Evolutionary conservation across 306 rosid genomes (phyloP).

Genomic region (Acacia melanoxylon): DNA sequence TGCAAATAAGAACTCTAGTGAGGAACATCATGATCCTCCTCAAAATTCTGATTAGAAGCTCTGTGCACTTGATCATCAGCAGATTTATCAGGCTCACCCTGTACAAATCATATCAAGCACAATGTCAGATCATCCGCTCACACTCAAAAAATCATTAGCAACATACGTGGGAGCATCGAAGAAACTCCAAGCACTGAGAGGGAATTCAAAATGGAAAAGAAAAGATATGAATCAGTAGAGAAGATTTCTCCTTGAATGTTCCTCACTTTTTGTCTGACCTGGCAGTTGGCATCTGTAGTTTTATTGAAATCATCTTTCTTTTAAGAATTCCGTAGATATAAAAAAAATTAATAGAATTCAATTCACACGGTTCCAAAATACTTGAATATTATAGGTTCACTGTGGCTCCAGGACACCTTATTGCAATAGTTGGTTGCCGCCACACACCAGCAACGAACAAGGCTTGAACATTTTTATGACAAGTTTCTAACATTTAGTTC

Average conservation of each 20-base stretch:
- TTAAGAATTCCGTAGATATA: neutral
- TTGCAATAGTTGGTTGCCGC: neutral
- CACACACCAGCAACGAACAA: neutral
- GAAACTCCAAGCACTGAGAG: neutral
- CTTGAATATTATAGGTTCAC: neutral
- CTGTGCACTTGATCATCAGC: slow-evolving; percentile 1
- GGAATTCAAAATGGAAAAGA: neutral
- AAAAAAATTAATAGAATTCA: slow-evolving; percentile 6
- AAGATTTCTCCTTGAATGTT: slow-evolving; percentile 31
- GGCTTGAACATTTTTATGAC: slow-evolving; percentile 5
- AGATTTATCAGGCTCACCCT: slow-evolving; percentile 34
- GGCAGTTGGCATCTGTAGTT: neutral
- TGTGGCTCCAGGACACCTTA: neutral
- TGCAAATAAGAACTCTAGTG: slow-evolving; percentile 8
- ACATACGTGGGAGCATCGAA: neutral
- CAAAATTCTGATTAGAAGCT: slow-evolving; percentile 1
- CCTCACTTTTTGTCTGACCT: neutral
- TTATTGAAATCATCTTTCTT: slow-evolving; percentile 20
- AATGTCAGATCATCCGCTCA: neutral
- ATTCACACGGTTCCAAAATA: neutral
- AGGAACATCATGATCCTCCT: neutral
- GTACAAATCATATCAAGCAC: slow-evolving; percentile 18
- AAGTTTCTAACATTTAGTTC: slow-evolving; percentile 5
- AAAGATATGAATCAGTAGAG: neutral
- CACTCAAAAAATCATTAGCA: neutral